Evolutionary conservation across 2,329 filamentous ascomycete species (phyloP), one percentile per base, ranked within the genome.

Genomic region (Aurifilum marmelostoma): DNA sequence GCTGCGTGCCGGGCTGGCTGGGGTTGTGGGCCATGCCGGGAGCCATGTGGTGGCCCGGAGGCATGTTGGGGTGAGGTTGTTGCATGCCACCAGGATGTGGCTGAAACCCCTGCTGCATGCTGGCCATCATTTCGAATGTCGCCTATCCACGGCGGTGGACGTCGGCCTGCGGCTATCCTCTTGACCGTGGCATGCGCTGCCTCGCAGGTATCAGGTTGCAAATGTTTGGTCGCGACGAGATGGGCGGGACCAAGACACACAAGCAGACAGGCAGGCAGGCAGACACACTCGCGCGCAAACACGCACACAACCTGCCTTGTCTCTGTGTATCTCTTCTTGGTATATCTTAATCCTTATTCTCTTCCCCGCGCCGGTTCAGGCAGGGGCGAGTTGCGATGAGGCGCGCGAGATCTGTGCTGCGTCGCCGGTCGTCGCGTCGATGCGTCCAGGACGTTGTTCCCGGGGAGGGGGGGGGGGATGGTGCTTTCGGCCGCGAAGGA

Each of bases 61-160:
- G 86, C 73, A 91, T 88, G 73, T 89, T 90, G 72, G 90, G 89
- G 78, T 92, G 90, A 41, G 50, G 56, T 75, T 89, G 84, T 71
- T 85, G 91, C 88, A 93, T 91, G 77, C 84, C 88, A 75, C 84
- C 87, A 73, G 89, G 89, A 82, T 92, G 90, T 79, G 90, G 89
- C 76, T 83, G 80, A 76, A 89, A 92, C 76, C 87, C 84, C 74
- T 87, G 87, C 73, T 83, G 84, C 81, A 90, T 87, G 80, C 87
- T 89, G 72, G 89, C 86, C 90, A 93, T 93, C 90, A 91, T 92
- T 77, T 83, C 78, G 66, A 64, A 65, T 75, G 82, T 81, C 85
- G 84, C 84, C 77, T 83, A 85, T 84, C 85, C 86, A 88, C 86
- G 75, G 75, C 76, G 65, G 85, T 87, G 86, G 86, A 87, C 85